Conservation (phyloP, 2,329 filamentous ascomycete species). For the Pseudogymnoascus verrucosus region DNA sequence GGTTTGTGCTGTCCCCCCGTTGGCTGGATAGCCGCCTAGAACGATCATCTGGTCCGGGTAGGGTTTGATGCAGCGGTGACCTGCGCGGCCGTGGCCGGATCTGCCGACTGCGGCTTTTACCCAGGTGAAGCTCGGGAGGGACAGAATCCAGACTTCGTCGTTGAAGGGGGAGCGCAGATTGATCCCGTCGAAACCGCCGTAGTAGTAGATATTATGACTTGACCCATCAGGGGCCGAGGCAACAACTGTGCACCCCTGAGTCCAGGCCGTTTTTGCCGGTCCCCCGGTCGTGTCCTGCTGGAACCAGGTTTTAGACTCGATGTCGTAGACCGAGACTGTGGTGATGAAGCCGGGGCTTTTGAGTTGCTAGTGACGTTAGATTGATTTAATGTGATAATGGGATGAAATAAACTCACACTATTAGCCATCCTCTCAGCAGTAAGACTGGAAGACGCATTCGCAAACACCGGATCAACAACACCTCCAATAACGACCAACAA, state of each 20-base stretch:
- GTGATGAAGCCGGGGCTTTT: conserved; percentile 65
- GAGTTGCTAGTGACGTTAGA: conserved; percentile 38
- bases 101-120: conserved; percentile 44
- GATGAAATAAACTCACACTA: conserved; percentile 30
- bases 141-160: conserved; percentile 74
- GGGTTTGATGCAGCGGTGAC: conserved; percentile 66
- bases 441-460: conserved; percentile 12
- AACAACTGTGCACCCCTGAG: conserved; percentile 67
- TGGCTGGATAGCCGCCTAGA: conserved; percentile 55
- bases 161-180: conserved; percentile 32
- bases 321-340: conserved; percentile 69
- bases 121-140: conserved; percentile 75
- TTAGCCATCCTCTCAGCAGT: conserved; percentile 29
- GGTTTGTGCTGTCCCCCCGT: conserved; percentile 28
- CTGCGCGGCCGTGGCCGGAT: conserved; percentile 50
- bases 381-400: background rate
- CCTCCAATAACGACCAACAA: conserved; percentile 72
- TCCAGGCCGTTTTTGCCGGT: conserved; percentile 43
- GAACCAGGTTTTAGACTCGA: conserved; percentile 60
- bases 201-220: conserved; percentile 78
- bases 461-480: conserved; percentile 53
- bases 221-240: conserved; percentile 63
- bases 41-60: conserved; percentile 77
- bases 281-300: conserved; percentile 56
- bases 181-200: conserved; percentile 62